These are phyloP conservation scores for Escallonia herrerae DNA, from an alignment of 129 eudicot genomes.

Conservation along the genomic window DNA sequence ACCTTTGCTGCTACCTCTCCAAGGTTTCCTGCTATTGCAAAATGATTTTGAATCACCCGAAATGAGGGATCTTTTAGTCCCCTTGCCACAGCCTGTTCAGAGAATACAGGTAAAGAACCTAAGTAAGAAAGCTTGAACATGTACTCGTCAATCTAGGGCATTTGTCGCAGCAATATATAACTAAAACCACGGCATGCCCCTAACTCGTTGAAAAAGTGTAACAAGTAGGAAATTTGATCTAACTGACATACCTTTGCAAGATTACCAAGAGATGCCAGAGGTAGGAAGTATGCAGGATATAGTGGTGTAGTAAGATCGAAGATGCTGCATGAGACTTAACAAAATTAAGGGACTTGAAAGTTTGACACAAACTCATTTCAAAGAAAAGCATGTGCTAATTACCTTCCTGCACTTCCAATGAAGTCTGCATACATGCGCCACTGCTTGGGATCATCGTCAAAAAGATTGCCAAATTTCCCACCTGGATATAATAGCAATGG, in stretches of 20 bases:
- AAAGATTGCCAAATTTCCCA: conserved; percentile 83
- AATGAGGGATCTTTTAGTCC: conserved; percentile 97
- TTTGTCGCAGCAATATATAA: no score
- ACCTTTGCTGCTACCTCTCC: conserved; percentile 99
- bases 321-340: conserved; percentile 50
- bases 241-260: conserved; percentile 67
- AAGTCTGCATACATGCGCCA: conserved; percentile 99
- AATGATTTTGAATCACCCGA: conserved; percentile 91
- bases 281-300: conserved; percentile 87
- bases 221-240: not conserved
- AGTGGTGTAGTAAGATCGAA: conserved; percentile 88
- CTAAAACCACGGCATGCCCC: no score
- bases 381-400: not conserved
- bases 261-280: conserved; percentile 93
- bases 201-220: no score
- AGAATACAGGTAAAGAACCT: not conserved
- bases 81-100: conserved; percentile 86
- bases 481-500: conserved; percentile 36
- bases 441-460: conserved; percentile 95
- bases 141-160: not conserved
- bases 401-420: conserved; percentile 99
- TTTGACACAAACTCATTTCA: not conserved
- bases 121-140: not conserved
- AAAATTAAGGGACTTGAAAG: not conserved
- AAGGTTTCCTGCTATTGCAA: conserved; percentile 83